Evolutionary conservation across 129 eudicot species (phyloP), one percentile per base, ranked within the genome.

Genomic region (Mikania micrantha): DNA sequence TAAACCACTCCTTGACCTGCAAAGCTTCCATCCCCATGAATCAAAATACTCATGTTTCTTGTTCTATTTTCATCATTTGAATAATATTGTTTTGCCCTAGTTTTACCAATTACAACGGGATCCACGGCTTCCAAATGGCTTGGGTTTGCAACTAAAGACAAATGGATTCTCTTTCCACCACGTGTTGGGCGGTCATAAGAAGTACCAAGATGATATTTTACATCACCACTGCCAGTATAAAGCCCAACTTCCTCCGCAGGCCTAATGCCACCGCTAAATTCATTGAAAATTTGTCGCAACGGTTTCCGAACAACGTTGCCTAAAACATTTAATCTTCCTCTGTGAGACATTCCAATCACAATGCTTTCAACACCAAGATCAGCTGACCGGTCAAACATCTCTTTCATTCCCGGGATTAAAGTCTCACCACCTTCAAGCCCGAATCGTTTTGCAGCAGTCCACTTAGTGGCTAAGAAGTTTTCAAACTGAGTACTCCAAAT

Each of bases 351-450:
- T 45, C 97, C 97, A 66, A 91, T 91, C 61, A 91, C 97, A 22
- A 91, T 91, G 73, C 80, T 91, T 81, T 91, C 98, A 42, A 91
- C 98, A 69, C 98, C 98, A 29, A 91, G 96, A 79, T 91, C 95
- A 24, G 98, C 94, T 28, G 98, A 76, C 42, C 95, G 80, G 74
- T 91, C 98, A 77, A 91, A 91, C 98, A 91, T 88, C 73, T 91
- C 98, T 75, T 91, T 91, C 98, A 91, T 88, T 11, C 98, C 98
- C 44, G 98, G 98, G 73, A 91, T 91, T 77, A 91, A 82, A 9
- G 96, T 88, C 79, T 91, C 98, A 72, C 96, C 85, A 17, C 98
- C 96, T 78, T 91, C 98, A 6, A 91, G 96, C 60, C 98, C 98
- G 41, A 91, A 91, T 57, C 98, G 80, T 47, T 91, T 91, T 32